Percentiles rank a stretch among this genome's conserved stretches.
Evolutionary conservation across 805 yeast species (phyloP).

Genomic region (Yarrowia divulgata): DNA sequence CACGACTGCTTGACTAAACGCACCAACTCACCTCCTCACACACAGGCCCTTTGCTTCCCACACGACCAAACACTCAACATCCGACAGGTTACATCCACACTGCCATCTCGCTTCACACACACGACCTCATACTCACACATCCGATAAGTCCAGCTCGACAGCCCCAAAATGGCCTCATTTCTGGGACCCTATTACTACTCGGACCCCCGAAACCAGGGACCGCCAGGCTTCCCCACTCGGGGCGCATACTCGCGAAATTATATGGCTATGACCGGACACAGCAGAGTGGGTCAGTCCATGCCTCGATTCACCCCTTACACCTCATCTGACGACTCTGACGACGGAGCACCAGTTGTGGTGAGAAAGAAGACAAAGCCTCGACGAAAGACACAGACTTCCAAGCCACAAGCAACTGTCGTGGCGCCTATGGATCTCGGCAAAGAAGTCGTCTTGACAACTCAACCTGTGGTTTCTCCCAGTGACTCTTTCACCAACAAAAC

Average conservation of each 20-base stretch:
- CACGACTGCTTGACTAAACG: conserved; percentile 9
- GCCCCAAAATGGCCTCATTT: conserved; percentile 31
- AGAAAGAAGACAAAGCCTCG: conserved; percentile 7
- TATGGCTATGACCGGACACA: conserved; percentile 1
- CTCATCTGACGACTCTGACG: conserved; percentile 29
- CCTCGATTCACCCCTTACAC: conserved; percentile 37
- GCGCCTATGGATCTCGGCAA: conserved; percentile 10
- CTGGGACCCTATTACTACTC: conserved; percentile 33
- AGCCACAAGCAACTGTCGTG: not conserved
- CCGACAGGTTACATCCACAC: not conserved
- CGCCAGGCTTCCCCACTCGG: conserved; percentile 1
- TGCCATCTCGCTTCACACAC: not conserved
- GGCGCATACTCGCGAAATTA: conserved; percentile 13
- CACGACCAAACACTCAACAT: not conserved
- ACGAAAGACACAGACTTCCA: not conserved
- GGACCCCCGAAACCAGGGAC: conserved; percentile 27
- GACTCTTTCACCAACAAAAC: conserved; percentile 5
- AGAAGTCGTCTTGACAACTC: conserved; percentile 6
- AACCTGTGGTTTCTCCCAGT: not conserved
- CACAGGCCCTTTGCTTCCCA: not conserved
- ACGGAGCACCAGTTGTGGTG: not conserved
- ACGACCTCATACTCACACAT: not conserved
- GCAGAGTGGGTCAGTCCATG: conserved; percentile 6
- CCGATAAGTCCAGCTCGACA: not conserved
- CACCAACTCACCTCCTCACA: not conserved